These are phyloP conservation scores for Phanerochaete carnosa DNA, from an alignment of 768 basidiomycete species.

Conservation along the genomic window DNA sequence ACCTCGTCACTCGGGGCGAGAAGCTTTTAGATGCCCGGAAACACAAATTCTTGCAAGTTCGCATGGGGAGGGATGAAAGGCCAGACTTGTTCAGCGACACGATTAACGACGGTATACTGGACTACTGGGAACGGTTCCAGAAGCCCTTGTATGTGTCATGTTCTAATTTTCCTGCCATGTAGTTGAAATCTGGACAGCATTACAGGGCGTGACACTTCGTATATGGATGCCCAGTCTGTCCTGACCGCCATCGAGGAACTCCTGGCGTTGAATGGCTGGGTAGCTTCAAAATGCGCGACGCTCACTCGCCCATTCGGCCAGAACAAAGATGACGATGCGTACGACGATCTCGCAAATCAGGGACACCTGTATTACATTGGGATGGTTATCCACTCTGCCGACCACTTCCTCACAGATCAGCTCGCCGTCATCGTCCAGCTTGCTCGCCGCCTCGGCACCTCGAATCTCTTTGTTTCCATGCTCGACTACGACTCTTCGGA, in stretches of 20 bases:
- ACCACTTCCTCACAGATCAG: constrained; percentile 98
- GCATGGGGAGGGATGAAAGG: constrained; percentile 83
- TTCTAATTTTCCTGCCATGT: neutral
- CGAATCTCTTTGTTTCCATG: constrained; percentile 96
- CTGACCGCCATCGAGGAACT: constrained; percentile 89
- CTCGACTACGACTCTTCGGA: constrained; percentile 95
- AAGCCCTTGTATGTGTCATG: constrained; percentile 71
- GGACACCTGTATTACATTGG: constrained; percentile 92
- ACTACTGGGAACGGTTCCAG: constrained; percentile 94
- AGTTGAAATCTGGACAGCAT: constrained; percentile 51
- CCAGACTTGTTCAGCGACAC: constrained; percentile 77
- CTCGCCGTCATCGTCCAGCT: constrained; percentile 97
- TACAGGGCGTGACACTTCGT: constrained; percentile 73
- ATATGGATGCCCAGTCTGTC: constrained; percentile 89
- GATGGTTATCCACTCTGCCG: constrained; percentile 94
- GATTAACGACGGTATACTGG: constrained; percentile 71
- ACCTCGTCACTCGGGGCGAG: constrained; percentile 63
- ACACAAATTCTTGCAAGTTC: constrained; percentile 82
- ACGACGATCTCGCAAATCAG: constrained; percentile 81
- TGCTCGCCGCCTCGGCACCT: constrained; percentile 83
- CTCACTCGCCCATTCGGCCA: constrained; percentile 93
- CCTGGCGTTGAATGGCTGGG: constrained; percentile 97
- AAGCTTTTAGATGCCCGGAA: constrained; percentile 85
- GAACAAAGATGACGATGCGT: constrained; percentile 80
- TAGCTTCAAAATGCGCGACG: constrained; percentile 91